Evolutionary conservation across 768 basidiomycete genomes (phyloP).

Genomic region (Solioccasus polychromus): DNA sequence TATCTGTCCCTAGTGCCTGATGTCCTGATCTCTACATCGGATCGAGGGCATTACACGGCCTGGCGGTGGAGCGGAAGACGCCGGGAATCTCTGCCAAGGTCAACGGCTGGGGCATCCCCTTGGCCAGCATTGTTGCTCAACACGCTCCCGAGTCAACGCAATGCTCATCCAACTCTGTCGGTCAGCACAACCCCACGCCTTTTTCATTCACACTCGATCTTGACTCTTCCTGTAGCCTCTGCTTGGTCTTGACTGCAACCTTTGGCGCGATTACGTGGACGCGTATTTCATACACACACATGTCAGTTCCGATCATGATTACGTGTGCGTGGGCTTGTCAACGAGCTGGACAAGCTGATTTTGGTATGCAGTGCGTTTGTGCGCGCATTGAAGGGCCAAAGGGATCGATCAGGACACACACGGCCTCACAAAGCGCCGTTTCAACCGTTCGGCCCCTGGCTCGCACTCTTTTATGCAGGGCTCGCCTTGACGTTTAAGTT

Average conservation of each 20-base stretch:
- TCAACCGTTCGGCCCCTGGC: slow-evolving; percentile 60
- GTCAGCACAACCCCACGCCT: slow-evolving; percentile 29
- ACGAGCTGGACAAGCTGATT: slow-evolving; percentile 2
- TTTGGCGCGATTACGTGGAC: slow-evolving; percentile 37
- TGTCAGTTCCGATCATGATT: slow-evolving; percentile 16
- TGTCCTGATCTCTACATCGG: slow-evolving; percentile 62
- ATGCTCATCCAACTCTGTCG: slow-evolving; percentile 43
- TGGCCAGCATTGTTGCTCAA: slow-evolving; percentile 47
- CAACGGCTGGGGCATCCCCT: slow-evolving; percentile 32
- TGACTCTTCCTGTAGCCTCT: no score
- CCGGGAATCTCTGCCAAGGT: slow-evolving; percentile 40
- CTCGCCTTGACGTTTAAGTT: slow-evolving; percentile 61
- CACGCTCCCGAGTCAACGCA: slow-evolving; percentile 35
- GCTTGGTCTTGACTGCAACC: slow-evolving; percentile 30
- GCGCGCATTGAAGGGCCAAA: slow-evolving; percentile 32
- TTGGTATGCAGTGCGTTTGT: slow-evolving; percentile 15
- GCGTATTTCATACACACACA: slow-evolving; percentile 28
- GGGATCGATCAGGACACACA: slow-evolving; percentile 39
- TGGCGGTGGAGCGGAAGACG: slow-evolving; percentile 46
- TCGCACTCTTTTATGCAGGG: slow-evolving; percentile 49
- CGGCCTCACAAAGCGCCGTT: slow-evolving; percentile 59
- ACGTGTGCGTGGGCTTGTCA: slow-evolving; percentile 9
- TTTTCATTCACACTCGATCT: slow-evolving; percentile 21
- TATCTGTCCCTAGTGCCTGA: slow-evolving; percentile 44
- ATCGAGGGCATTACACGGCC: slow-evolving; percentile 46